phyloP scores from a whole-genome alignment of 1,284 basidiomycete species.

The Cutaneotrichosporon sp. region DNA sequence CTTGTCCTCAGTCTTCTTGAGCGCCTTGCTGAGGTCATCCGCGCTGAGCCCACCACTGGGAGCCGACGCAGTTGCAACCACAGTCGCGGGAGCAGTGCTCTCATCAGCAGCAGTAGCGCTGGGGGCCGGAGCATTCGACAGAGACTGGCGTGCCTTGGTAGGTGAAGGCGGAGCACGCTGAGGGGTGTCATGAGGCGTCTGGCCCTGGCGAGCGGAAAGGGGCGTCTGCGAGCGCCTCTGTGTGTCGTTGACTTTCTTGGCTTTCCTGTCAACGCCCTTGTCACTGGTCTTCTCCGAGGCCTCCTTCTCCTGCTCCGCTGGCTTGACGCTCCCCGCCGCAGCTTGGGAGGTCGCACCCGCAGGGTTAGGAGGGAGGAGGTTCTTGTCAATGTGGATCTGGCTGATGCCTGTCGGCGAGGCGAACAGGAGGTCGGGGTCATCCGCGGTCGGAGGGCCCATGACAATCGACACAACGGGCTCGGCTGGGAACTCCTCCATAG shows the following conservation, averaged over 20 bases:
- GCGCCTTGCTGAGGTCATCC: slow-evolving; percentile 12
- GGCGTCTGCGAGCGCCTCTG: background rate
- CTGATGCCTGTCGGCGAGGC: slow-evolving; percentile 30
- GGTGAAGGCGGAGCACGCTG: background rate
- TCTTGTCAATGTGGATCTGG: slow-evolving; percentile 22
- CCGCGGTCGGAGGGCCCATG: slow-evolving; percentile 12
- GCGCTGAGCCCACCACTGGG: slow-evolving; percentile 2
- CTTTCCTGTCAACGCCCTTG: too few species aligned
- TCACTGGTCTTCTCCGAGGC: slow-evolving; percentile 11
- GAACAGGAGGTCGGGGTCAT: slow-evolving; percentile 26
- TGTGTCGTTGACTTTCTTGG: background rate
- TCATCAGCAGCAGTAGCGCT: background rate
- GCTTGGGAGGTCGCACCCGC: background rate
- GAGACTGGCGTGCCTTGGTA: background rate
- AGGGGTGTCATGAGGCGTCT: background rate
- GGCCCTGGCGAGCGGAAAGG: background rate
- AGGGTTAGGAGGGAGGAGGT: background rate
- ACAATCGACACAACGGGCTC: slow-evolving; percentile 29
- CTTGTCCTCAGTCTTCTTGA: slow-evolving; percentile 32
- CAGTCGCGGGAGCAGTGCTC: background rate
- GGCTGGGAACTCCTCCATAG: slow-evolving; percentile 30
- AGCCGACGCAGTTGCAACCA: background rate
- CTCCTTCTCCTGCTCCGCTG: slow-evolving; percentile 2
- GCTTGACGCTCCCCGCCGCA: slow-evolving; percentile 2
- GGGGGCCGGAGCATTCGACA: background rate